Evolutionary conservation across 805 yeast genomes (phyloP), one percentile per base, ranked within the genome.

Genomic region (Huiozyma naganishii): DNA sequence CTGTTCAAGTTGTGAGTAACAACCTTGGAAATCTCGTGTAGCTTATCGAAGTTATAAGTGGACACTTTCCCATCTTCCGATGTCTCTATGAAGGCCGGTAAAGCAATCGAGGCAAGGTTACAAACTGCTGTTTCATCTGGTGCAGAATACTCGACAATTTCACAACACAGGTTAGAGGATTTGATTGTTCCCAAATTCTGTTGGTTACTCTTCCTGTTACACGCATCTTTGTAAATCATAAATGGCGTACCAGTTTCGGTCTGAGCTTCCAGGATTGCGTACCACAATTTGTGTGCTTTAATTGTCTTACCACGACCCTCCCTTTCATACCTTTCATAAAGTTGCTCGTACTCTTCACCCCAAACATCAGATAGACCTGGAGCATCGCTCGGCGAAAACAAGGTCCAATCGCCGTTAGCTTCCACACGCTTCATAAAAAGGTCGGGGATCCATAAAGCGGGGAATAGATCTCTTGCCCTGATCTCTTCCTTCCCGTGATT

Each of bases 181-280:
- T 88, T 88, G 59, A 89, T 90, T 12, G 80, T 76, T 34, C 97
- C 97, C 52, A 90, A 68, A 61, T 90, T 89, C 69, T 84, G 77
- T 63, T 89, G 97, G 62, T 90, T 90, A 32, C 88, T 77, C 65
- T 90, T 88, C 37, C 59, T 52, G 63, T 89, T 89, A 66, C 95
- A 84, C 6, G 95, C 75, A 67, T 89, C 97, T 59, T 89, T 89
- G 69, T 85, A 89, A 6, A 89, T 71, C 81, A 89, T 79, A 68
- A 84, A 89, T 17, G 97, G 97, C 51, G 83, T 84, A 37, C 97
- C 97, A 5, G 97, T 89, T 66, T 89, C 97, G 32, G 90, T 84
- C 66, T 89, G 97, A 29, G 95, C 78, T 58, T 86, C 92, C 43
- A 90, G 64, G 39, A 89, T 88, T 33, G 86, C 79, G 49, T 77